These are phyloP conservation scores for Cydonia oblonga DNA, from an alignment of 331 rosid species.

Conservation along the genomic window DNA sequence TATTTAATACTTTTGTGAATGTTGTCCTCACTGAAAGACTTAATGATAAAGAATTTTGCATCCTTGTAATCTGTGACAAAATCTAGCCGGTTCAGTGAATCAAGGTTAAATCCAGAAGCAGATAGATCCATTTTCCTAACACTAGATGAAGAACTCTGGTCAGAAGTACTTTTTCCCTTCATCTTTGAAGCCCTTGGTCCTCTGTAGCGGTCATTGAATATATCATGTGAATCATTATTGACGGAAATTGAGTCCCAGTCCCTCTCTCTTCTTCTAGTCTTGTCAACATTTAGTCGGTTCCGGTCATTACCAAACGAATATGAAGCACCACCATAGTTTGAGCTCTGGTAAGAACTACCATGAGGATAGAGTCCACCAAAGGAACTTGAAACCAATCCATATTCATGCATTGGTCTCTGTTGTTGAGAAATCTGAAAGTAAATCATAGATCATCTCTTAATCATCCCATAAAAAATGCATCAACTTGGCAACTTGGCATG, in stretches of 20 bases:
- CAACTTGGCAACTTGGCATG: background rate
- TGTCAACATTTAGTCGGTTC: constrained; percentile 27
- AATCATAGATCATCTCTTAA: background rate
- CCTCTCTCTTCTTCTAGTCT: constrained; percentile 44
- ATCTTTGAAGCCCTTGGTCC: constrained; percentile 47
- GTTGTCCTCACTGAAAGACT: constrained; percentile 57
- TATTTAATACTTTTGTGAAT: constrained; percentile 53
- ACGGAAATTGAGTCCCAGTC: constrained; percentile 27
- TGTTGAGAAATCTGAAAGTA: constrained; percentile 31
- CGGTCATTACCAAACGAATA: constrained; percentile 28
- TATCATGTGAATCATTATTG: constrained; percentile 27
- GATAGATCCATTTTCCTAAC: constrained; percentile 17
- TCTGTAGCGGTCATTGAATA: constrained; percentile 39
- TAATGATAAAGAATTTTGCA: constrained; percentile 45
- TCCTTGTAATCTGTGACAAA: constrained; percentile 34
- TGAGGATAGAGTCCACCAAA: constrained; percentile 22
- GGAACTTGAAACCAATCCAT: constrained; percentile 31
- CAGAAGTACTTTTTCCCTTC: constrained; percentile 34
- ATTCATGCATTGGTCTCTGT: constrained; percentile 35
- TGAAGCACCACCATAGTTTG: constrained; percentile 35
- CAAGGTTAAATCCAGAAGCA: constrained; percentile 26
- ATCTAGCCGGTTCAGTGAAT: constrained; percentile 29
- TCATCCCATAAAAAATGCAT: background rate
- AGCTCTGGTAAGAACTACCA: constrained; percentile 31
- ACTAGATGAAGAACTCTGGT: constrained; percentile 25